Evolutionary conservation across 176 grass and related monocot genomes (phyloP).

Genomic region (Coix lacrymajobi): DNA sequence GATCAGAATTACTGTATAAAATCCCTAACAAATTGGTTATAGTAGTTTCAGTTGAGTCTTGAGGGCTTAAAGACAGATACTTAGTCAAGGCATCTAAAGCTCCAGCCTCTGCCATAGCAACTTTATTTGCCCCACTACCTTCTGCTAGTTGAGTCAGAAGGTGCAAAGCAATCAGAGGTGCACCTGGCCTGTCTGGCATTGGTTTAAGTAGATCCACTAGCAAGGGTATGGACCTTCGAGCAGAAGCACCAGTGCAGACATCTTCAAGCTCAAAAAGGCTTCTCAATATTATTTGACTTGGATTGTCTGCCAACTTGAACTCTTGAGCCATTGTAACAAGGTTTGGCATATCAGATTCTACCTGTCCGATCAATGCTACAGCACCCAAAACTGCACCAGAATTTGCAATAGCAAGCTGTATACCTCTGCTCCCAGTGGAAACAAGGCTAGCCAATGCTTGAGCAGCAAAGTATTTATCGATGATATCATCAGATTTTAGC

Average conservation of each 20-base stretch:
- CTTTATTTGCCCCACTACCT: constrained; percentile 67
- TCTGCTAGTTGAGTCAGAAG: constrained; percentile 83
- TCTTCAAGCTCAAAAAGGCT: constrained; percentile 79
- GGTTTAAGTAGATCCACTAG: constrained; percentile 94
- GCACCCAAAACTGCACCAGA: constrained; percentile 78
- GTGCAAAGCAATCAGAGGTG: constrained; percentile 80
- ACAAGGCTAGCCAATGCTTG: constrained; percentile 88
- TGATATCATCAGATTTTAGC: constrained; percentile 73
- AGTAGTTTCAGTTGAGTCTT: constrained; percentile 83
- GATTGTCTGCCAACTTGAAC: constrained; percentile 66
- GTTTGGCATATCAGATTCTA: constrained; percentile 66
- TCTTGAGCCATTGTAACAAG: constrained; percentile 64
- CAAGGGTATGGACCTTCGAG: constrained; percentile 82
- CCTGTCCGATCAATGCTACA: constrained; percentile 74
- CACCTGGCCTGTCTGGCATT: constrained; percentile 91
- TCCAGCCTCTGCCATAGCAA: constrained; percentile 88
- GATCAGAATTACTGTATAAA: constrained; percentile 80
- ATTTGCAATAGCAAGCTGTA: constrained; percentile 81
- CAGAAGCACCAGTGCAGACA: constrained; percentile 60
- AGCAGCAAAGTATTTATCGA: constrained; percentile 84
- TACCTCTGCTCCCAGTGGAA: constrained; percentile 63
- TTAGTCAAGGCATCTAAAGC: constrained; percentile 82
- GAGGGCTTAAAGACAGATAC: constrained; percentile 96
- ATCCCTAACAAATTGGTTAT: constrained; percentile 83
- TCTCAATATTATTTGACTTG: constrained; percentile 73